phyloP scores from a whole-genome alignment of 192 early-diverging fungal species.

The Backusella psychrophila region DNA sequence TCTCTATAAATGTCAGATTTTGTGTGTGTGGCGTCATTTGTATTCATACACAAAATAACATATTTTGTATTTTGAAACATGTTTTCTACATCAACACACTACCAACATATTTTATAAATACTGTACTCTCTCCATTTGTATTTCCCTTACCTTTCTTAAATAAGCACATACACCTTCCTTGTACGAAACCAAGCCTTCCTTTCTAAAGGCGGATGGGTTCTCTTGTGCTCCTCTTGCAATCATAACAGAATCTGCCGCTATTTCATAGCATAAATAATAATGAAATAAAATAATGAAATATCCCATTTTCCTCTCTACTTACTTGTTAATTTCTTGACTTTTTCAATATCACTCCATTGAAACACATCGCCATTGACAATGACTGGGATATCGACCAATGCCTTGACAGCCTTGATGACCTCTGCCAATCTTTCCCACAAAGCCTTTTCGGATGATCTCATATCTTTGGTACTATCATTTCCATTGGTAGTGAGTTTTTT shows the following conservation, averaged over 20 bases:
- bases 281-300: neutral
- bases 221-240: conserved; percentile 83
- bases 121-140: neutral
- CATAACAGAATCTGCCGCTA: conserved; percentile 72
- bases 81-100: conserved; percentile 70
- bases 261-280: neutral
- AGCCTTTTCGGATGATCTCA: conserved; percentile 76
- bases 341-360: conserved; percentile 56
- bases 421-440: conserved; percentile 82
- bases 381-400: conserved; percentile 57
- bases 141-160: conserved; percentile 49
- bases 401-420: conserved; percentile 66
- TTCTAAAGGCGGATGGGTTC: conserved; percentile 87
- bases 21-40: conserved; percentile 51
- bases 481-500: no score
- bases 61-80: conserved; percentile 89
- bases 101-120: neutral
- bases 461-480: conserved; percentile 54
- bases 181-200: conserved; percentile 54
- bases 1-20: conserved; percentile 38
- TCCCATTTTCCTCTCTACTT: neutral
- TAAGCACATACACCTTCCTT: conserved; percentile 65
- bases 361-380: conserved; percentile 94
- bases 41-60: conserved; percentile 83
- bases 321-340: conserved; percentile 59